phyloP scores from a whole-genome alignment of 2,329 filamentous ascomycete species.

The Parastagonospora nodorum region DNA sequence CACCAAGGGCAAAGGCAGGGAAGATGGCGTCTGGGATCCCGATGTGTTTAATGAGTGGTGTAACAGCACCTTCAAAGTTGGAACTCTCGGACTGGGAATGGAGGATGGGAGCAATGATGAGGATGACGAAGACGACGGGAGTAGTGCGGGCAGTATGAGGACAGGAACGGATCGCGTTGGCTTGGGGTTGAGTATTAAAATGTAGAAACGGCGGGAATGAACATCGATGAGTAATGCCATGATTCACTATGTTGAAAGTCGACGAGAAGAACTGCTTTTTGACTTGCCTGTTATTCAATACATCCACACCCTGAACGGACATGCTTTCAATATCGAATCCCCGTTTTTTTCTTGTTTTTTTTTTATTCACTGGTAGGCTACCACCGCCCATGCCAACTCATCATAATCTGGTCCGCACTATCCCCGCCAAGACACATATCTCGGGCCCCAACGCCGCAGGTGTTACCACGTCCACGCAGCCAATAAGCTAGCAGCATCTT shows the following conservation, averaged over 20 bases:
- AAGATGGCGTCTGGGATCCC: slow-evolving; percentile 68
- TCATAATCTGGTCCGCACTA: too few relatives aligned
- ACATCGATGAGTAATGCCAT: neutral
- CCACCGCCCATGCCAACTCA: too few relatives aligned
- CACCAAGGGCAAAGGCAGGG: slow-evolving; percentile 56
- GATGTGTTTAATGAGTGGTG: slow-evolving; percentile 69
- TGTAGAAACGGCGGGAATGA: neutral
- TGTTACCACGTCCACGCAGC: too few relatives aligned
- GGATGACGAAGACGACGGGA: slow-evolving; percentile 15
- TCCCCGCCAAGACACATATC: too few relatives aligned
- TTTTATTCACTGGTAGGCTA: too few relatives aligned
- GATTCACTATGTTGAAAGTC: neutral
- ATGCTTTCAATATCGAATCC: too few relatives aligned
- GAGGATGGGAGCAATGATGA: slow-evolving; percentile 18
- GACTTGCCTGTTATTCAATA: too few relatives aligned
- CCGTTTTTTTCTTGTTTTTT: too few relatives aligned
- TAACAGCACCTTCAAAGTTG: slow-evolving; percentile 63
- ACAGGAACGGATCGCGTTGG: neutral
- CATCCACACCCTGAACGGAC: too few relatives aligned
- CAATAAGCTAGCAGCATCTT: too few relatives aligned
- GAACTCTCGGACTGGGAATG: slow-evolving; percentile 46
- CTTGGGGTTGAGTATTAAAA: neutral
- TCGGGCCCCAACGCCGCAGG: too few relatives aligned
- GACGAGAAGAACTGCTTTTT: neutral
- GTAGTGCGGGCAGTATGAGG: neutral